Conservation (phyloP, 257 asterid species). For the Rubia yunnanensis region DNA sequence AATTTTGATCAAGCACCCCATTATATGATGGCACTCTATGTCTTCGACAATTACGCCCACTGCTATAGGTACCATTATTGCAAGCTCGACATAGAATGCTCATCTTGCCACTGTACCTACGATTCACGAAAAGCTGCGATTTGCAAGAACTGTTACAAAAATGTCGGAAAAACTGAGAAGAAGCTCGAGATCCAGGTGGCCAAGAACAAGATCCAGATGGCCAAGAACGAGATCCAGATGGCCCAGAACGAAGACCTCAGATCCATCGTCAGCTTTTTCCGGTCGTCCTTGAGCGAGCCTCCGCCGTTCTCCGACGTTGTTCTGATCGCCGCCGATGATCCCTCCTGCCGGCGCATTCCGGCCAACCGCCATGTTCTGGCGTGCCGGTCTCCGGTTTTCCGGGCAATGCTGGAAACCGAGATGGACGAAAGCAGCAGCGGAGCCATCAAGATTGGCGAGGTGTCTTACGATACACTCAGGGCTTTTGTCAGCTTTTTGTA, state of each 20-base stretch:
- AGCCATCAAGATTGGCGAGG: background rate
- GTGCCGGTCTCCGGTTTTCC: background rate
- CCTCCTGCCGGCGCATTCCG: background rate
- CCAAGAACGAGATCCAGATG: too few species aligned
- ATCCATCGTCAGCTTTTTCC: background rate
- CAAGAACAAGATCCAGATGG: too few species aligned
- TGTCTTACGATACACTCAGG: background rate
- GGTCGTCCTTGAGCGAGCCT: background rate
- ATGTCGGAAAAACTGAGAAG: too few species aligned
- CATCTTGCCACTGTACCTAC: too few species aligned
- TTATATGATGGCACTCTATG: too few species aligned
- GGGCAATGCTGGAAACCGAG: background rate
- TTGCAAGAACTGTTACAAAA: too few species aligned
- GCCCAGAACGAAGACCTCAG: background rate
- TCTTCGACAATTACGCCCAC: too few species aligned
- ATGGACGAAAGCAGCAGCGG: background rate
- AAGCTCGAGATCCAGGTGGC: too few species aligned
- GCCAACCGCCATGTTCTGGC: background rate
- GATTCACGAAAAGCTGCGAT: too few species aligned
- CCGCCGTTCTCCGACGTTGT: background rate
- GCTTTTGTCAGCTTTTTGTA: background rate
- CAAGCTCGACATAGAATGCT: too few species aligned
- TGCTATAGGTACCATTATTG: too few species aligned
- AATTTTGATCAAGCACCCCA: too few species aligned
- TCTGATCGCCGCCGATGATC: background rate